These are phyloP conservation scores for Polygonum aviculare DNA, from an alignment of 148 eudicot genomes.

Conservation along the genomic window DNA sequence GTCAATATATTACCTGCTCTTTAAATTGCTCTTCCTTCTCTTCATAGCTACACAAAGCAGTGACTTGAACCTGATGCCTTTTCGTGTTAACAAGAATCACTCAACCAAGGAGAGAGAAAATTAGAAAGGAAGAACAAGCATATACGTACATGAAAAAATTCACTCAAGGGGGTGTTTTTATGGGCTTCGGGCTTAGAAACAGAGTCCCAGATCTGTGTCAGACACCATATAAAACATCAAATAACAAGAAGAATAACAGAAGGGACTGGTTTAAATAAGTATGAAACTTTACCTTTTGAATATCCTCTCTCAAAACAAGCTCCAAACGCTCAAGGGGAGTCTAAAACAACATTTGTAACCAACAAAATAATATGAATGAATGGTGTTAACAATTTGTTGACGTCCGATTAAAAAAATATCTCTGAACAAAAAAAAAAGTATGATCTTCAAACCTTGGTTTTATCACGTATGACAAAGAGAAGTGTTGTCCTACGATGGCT, in stretches of 20 bases:
- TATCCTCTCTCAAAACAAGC: background rate
- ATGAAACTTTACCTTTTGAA: background rate
- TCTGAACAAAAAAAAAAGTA: background rate
- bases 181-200: background rate
- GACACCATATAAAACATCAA: background rate
- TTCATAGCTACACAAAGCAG: background rate
- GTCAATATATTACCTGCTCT: background rate
- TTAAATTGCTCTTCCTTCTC: background rate
- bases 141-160: background rate
- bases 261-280: background rate
- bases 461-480: slow-evolving; percentile 3
- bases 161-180: background rate
- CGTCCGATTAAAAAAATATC: background rate
- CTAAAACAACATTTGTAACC: background rate
- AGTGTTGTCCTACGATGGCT: background rate
- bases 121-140: background rate
- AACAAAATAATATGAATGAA: background rate
- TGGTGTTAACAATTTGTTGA: background rate
- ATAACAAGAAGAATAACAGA: background rate
- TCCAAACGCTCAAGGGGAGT: background rate
- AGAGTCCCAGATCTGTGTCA: background rate
- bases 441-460: background rate
- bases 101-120: background rate
- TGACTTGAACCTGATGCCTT: background rate
- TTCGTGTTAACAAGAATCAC: background rate